These are phyloP conservation scores for Trametes cubensis DNA, from an alignment of 768 basidiomycete species.

Conservation along the genomic window DNA sequence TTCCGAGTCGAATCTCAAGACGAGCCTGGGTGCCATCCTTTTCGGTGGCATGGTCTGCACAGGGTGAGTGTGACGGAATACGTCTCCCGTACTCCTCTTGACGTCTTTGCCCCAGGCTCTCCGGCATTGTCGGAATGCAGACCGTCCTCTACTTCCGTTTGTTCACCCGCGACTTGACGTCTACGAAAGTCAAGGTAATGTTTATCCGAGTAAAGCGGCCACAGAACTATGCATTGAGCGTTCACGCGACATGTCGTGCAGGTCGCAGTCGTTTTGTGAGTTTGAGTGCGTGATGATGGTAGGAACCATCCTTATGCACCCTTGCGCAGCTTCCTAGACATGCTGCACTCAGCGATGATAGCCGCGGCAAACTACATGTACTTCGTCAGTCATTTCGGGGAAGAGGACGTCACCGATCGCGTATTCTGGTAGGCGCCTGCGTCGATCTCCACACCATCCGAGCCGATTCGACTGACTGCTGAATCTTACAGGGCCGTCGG, in stretches of 20 bases:
- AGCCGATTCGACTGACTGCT: neutral
- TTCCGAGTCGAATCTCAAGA: constrained; percentile 10
- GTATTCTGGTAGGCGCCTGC: constrained; percentile 26
- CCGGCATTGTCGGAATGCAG: constrained; percentile 33
- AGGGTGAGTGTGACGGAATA: constrained; percentile 14
- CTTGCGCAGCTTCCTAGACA: constrained; percentile 25
- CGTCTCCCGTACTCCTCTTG: neutral
- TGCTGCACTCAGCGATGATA: constrained; percentile 30
- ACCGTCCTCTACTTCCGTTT: constrained; percentile 27
- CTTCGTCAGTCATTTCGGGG: constrained; percentile 28
- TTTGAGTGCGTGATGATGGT: neutral
- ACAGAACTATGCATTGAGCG: neutral
- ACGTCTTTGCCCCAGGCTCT: constrained; percentile 21
- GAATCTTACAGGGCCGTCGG: constrained; percentile 9
- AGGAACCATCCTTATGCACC: neutral
- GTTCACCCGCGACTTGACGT: constrained; percentile 23
- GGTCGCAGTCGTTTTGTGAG: constrained; percentile 28
- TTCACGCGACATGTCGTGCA: neutral
- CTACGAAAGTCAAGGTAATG: constrained; percentile 27
- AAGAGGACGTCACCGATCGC: constrained; percentile 25
- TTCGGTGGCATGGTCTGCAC: constrained; percentile 31
- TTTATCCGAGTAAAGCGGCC: neutral
- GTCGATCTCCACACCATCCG: neutral
- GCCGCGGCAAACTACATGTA: constrained; percentile 30
- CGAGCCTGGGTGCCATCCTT: constrained; percentile 21